Evolutionary conservation across 2,329 filamentous ascomycete species (phyloP), one percentile per base, ranked within the genome.

Genomic region (Xylaria digitata): DNA sequence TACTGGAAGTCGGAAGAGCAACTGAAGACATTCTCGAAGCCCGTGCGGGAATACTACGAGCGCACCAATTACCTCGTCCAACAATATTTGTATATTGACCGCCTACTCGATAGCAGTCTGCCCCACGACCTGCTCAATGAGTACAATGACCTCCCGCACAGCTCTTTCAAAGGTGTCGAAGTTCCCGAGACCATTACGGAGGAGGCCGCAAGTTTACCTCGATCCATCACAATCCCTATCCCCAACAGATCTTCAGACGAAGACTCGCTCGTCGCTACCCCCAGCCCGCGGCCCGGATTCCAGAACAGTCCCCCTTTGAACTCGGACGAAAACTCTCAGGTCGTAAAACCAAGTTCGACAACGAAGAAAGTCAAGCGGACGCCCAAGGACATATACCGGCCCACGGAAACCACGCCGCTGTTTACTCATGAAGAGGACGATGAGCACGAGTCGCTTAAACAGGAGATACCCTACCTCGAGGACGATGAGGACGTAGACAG

Each of bases 51-150:
- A 75, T 97, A 97, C 81, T 97, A 98, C 76, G 90, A 96, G 82
- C 89, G 92, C 49, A 95, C 90, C 76, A 98, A 98, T 80, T 89
- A 90, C 72, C 84, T 97, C 49, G 89, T 98, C 66, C 92, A 96
- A 78, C 92, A 97, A 77, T 98, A 97, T 78, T 85, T 96, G 70
- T 97, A 96, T 78, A 97, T 97, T 73, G 95, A 97, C 80, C 88
- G 91, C 59, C 84, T 98, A 63, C 86, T 98, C 68, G 94, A 97
- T 80, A 97, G 93, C 8, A 94, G 93, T 34, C 87, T 97, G n/a
- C 94, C 94, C 1, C 94, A 97, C 76, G 90, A 95, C 74, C 84
- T 98, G 50, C 89, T 98, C 65, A 94, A 96, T 76, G 94, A 97
- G 79, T 97, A 97, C 79, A 90, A 90, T 70, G 83, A 90, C 70